Base-by-base conservation (phyloP, 2,329 filamentous ascomycete genomes). In the Emmonsia crescens region DNA sequence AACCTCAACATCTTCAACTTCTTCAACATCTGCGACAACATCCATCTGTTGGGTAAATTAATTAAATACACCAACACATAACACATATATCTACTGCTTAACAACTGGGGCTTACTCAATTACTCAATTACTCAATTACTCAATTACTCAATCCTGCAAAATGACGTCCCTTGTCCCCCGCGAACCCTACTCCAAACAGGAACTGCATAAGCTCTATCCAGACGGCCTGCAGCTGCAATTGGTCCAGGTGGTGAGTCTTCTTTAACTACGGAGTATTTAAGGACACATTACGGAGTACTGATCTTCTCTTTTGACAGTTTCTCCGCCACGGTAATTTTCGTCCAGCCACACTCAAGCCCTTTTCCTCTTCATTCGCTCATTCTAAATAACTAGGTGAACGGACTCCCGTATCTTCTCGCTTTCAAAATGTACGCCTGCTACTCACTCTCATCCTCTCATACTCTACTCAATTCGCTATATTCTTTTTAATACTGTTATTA, bases 331-430 rank as follows among this genome's bases (percentile, higher is more conserved):
- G 89, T 76, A 59, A 57, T 55, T 42, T 42, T 27, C 57, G 56
- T 54, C 61, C 51, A 65, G 59, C 29, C 14, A 21, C 42, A 19
- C 14, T 31, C 42, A 24, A 24, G 24, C 42, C 36, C 48, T n/a
- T 27, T 10, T 29, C 42, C n/a, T n/a, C n/a, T n/a, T n/a, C n/a
- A n/a, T n/a, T n/a, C n/a, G n/a, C n/a, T n/a, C n/a, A n/a, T n/a
- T n/a, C n/a, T n/a, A n/a, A n/a, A n/a, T n/a, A n/a, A n/a, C 29
- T 64, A 83, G 82, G 83, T 66, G 85, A 88, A 78, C 87, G 93
- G 62, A 93, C 88, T 8, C 93, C 93, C 33, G 89, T 97, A 33
- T 89, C 85, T 62, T 82, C 89, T n/a, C 88, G 94, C 46, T 96
- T 99, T 74, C 84, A 89, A 71, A 94, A 93, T 77, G 83, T 79